These are phyloP conservation scores for Nakazawaea anatomiae DNA, from an alignment of 805 yeast genomes.

Conservation along the genomic window DNA sequence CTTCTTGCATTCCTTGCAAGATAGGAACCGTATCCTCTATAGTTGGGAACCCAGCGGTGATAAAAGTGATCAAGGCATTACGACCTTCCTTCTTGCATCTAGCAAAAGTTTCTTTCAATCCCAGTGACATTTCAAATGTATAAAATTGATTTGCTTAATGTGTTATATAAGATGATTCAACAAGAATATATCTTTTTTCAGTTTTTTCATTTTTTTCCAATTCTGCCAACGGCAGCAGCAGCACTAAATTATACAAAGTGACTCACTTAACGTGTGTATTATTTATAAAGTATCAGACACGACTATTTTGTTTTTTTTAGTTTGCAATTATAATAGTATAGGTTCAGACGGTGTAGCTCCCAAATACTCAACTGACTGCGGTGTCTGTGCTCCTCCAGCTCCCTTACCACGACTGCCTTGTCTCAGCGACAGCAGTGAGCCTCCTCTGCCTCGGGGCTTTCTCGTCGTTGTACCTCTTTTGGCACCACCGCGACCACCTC, in stretches of 20 bases:
- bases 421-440: not conserved
- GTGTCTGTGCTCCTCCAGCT: not conserved
- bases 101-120: slow-evolving; percentile 53
- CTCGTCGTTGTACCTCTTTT: slow-evolving; percentile 3
- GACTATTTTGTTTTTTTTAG: not conserved
- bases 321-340: not conserved
- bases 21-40: slow-evolving; percentile 84
- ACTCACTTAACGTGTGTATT: no score
- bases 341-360: slow-evolving; percentile 9
- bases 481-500: slow-evolving; percentile 5
- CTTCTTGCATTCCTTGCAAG: slow-evolving; percentile 82
- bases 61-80: slow-evolving; percentile 83
- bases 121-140: slow-evolving; percentile 37
- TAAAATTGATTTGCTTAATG: no score
- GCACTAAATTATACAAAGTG: no score
- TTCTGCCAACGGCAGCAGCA: no score
- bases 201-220: no score
- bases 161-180: no score
- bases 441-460: slow-evolving; percentile 5
- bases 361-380: slow-evolving; percentile 2
- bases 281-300: not conserved
- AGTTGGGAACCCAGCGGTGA: slow-evolving; percentile 93
- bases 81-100: slow-evolving; percentile 62
- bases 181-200: no score
- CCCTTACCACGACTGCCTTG: slow-evolving; percentile 3